Evolutionary conservation across 2,329 filamentous ascomycete species (phyloP), one percentile per base, ranked within the genome.

Genomic region (Trichoderma lentiforme): DNA sequence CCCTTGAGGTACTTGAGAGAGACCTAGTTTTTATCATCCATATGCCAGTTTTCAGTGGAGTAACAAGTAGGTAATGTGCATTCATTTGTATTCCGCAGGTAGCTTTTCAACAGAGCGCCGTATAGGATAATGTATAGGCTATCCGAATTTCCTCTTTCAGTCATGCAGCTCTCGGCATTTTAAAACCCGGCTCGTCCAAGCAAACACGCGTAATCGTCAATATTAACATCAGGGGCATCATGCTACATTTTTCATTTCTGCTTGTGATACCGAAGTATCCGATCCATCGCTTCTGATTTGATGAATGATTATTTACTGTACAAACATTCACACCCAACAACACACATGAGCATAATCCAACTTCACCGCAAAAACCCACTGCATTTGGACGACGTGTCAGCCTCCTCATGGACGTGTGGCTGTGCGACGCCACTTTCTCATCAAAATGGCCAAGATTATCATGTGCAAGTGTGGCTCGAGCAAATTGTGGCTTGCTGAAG

Each of bases 221-320:
- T 43, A 12, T 34, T 26, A 51, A 53, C 7, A 36, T 53, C 30
- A 53, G 56, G 65, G 65, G 36, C 21, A 64, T 51, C 53, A 26
- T 30, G 36, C 56, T 43, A 26, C 26, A 21, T 8, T 24, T 53
- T 30, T 2, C 36, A 7, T 34, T 39, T 39, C 32, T 51, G 26
- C 36, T 51, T 69, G 53, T 69, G 56, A 69, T 60, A 43, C 65
- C 65, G 65, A 60, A 47, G 26, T 12, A n/a, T 9, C 65, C 65
- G 65, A 34, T 1, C 12, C 2, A 18, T 34, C 36, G 15, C 36
- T 26, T n/a, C 36, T 61, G 56, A 47, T 18, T 24, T 14, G 3
- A 7, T 32, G 26, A 4, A 30, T n/a, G 9, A 21, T 30, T 15
- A 26, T 58, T 36, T 26, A 26, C 34, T 18, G n/a, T 21, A 32